phyloP scores from a whole-genome alignment of 148 eudicot genomes.

The Vaccinium vitisidaea region DNA sequence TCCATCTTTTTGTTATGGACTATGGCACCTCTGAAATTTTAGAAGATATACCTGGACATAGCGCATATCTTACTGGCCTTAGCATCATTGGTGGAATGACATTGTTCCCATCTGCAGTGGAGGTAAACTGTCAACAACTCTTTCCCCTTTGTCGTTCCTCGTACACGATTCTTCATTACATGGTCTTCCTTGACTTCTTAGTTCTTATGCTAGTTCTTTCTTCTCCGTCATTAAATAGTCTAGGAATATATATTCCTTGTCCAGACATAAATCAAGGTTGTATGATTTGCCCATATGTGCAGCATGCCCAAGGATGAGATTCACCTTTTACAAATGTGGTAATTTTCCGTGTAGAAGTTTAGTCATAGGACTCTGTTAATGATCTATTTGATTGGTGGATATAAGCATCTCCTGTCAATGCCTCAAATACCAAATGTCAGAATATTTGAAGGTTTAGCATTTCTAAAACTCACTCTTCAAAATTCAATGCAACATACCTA shows the following conservation, averaged over 20 bases:
- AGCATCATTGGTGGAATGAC: slow-evolving; percentile 93
- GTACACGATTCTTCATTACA: not conserved
- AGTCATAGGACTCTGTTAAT: not conserved
- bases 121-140: slow-evolving; percentile 36
- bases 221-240: not conserved
- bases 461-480: not conserved
- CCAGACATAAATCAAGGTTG: not conserved
- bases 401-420: not conserved
- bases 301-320: not conserved
- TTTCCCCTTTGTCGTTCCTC: not conserved
- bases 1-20: slow-evolving; percentile 68
- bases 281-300: not conserved
- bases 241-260: not conserved
- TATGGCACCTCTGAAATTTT: slow-evolving; percentile 67
- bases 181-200: not conserved
- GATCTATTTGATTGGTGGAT: not conserved
- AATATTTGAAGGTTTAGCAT: not conserved
- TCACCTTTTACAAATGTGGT: not conserved
- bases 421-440: not conserved
- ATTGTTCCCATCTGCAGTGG: slow-evolving; percentile 70
- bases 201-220: not conserved
- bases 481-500: too few species aligned
- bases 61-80: slow-evolving; percentile 74
- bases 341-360: not conserved
- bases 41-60: slow-evolving; percentile 77